Evolutionary conservation across 352 stramenopile genomes (phyloP), one percentile per base, ranked within the genome.

Genomic region (Globisporangium viniferum): DNA sequence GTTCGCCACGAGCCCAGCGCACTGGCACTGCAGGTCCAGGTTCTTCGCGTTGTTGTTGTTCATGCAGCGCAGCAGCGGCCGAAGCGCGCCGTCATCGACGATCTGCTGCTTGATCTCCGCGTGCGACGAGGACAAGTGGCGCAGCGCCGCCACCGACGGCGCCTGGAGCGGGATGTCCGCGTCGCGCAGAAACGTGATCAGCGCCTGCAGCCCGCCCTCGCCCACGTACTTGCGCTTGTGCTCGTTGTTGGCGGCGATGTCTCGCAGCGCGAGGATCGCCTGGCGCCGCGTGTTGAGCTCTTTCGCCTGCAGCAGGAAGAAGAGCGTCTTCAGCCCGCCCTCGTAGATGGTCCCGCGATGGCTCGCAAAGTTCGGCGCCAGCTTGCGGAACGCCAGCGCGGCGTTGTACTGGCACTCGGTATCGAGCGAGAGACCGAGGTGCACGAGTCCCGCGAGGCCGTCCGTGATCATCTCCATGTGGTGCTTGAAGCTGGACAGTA

Each of bases 341-440:
- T 91, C 83, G 53, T 94, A 89, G 39, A 98, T 82, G 61, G 98
- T 79, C 7, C 84, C 78, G 5, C 79, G 71, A 66, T 99, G 96
- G 56, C 93, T 97, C 8, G 81, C 79, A 55, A 94, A 84, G 70
- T 98, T 98, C 6, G 93, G 89, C 12, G 89, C 88, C 10, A 99
- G 81, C 75, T 99, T 99, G 9, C 96, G 92, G 64, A 99, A 92
- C 15, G 87, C 89, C n/a, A 99, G 73, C 5, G 95, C 90, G 2
- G 94, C 89, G 72, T 98, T 96, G 73, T 98, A 99, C 73, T 97
- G 91, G 66, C 95, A 98, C 75, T 99, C 94, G 20, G 80, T 61
- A 66, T 98, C 97, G 29, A 93, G 73, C 49, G 81, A 95, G 8
- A 94, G 73, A 6, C 90, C 94, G n/a, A 99, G 79, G 62, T 89